These are phyloP conservation scores for Colletotrichum shisoi DNA, from an alignment of 2,329 filamentous ascomycete species.

Conservation along the genomic window DNA sequence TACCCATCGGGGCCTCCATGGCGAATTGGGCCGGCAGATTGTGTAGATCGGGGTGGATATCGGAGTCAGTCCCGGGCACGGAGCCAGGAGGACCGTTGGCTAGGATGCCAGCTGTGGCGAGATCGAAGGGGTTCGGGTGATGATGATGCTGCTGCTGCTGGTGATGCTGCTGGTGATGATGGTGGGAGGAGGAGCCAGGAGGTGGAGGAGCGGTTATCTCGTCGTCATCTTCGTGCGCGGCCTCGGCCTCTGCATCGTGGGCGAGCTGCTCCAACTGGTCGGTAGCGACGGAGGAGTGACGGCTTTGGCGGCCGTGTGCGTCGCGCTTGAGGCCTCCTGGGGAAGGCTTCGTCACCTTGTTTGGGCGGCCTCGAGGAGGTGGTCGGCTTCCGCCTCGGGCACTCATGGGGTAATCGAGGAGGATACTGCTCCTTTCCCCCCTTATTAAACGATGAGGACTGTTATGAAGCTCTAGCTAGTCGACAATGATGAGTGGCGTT, in stretches of 20 bases:
- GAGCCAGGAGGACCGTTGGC: conserved; percentile 44
- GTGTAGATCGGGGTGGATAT: conserved; percentile 43
- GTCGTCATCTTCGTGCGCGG: conserved; percentile 39
- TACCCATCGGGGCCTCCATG: conserved; percentile 42
- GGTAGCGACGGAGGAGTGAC: conserved; percentile 45
- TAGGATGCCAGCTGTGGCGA: conserved; percentile 46
- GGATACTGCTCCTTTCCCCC: conserved; percentile 9
- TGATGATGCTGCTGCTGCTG: conserved; percentile 42
- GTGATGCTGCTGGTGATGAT: conserved; percentile 26
- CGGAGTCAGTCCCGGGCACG: conserved; percentile 40
- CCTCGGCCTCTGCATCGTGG: conserved; percentile 41
- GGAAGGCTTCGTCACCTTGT: conserved; percentile 56
- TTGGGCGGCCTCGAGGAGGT: conserved; percentile 50
- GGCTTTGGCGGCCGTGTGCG: conserved; percentile 43
- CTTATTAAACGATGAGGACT: conserved; percentile 37
- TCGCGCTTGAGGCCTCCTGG: conserved; percentile 30
- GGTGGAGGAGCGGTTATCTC: conserved; percentile 31
- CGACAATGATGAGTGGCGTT: conserved; percentile 34
- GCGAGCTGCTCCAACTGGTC: conserved; percentile 48
- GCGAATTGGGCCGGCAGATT: conserved; percentile 41
- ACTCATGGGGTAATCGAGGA: conserved; percentile 35
- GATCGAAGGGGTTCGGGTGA: conserved; percentile 44
- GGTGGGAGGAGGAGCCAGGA: conserved; percentile 12
- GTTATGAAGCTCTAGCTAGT: conserved; percentile 24
- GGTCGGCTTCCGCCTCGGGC: conserved; percentile 42